phyloP scores from a whole-genome alignment of 2,329 filamentous ascomycete genomes.

The Fusarium tupiense region DNA sequence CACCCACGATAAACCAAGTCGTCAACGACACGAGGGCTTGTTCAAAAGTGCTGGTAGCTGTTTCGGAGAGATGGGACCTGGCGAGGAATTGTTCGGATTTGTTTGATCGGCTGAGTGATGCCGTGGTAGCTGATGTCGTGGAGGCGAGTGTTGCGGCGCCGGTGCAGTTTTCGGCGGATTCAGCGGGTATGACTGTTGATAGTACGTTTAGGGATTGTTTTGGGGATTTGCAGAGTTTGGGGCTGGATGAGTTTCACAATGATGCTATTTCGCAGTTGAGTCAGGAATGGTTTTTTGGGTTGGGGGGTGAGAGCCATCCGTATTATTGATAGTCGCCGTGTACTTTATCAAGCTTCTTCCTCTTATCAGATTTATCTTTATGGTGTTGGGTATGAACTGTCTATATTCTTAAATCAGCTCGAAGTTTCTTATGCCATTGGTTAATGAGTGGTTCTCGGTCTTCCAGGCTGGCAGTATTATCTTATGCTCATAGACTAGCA shows the following conservation, averaged over 20 bases:
- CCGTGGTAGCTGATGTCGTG: conserved; percentile 53
- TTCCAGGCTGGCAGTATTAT: not conserved
- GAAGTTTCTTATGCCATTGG: too few species aligned
- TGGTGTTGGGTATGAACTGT: too few species aligned
- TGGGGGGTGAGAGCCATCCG: conserved; percentile 24
- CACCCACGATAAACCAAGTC: conserved; percentile 54
- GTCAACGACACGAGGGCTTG: conserved; percentile 55
- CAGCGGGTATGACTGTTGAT: conserved; percentile 48
- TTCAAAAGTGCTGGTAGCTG: conserved; percentile 56
- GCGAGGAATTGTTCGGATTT: conserved; percentile 54
- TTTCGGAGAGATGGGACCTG: conserved; percentile 54
- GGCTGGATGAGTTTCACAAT: conserved; percentile 38
- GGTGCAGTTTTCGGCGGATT: conserved; percentile 5
- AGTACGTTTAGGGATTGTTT: conserved; percentile 52
- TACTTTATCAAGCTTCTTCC: not conserved
- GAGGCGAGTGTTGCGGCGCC: conserved; percentile 25
- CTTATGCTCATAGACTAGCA: too few species aligned
- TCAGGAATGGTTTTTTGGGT: conserved; percentile 36
- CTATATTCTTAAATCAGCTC: too few species aligned
- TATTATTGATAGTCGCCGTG: conserved; percentile 1
- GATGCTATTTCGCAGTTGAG: conserved; percentile 42
- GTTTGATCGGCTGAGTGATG: conserved; percentile 55
- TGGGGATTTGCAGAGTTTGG: conserved; percentile 40
- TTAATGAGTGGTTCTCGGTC: too few species aligned
- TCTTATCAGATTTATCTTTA: too few species aligned